phyloP scores from a whole-genome alignment of 2,329 filamentous ascomycete genomes.

The Zasmidium angulare region DNA sequence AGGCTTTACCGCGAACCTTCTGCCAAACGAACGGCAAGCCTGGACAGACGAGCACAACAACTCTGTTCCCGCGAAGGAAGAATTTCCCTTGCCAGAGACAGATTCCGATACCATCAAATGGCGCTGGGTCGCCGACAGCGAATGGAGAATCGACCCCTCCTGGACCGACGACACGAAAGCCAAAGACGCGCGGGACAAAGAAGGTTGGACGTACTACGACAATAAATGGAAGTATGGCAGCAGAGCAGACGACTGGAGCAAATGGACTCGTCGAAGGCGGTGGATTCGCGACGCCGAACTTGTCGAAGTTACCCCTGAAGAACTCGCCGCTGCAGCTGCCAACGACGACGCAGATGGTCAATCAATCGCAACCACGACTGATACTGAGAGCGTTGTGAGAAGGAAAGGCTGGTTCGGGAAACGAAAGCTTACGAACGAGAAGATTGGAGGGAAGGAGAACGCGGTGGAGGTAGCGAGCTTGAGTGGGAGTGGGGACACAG shows the following conservation, averaged over 20 bases:
- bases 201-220: conserved; percentile 97
- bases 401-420: conserved; percentile 32
- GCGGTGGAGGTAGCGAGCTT: conserved; percentile 26
- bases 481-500: conserved; percentile 24
- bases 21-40: conserved; percentile 82
- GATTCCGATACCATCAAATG: conserved; percentile 63
- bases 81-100: conserved; percentile 67
- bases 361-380: conserved; percentile 11
- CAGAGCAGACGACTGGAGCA: conserved; percentile 87
- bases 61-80: conserved; percentile 70
- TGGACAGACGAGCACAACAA: conserved; percentile 98
- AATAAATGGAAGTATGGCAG: conserved; percentile 96
- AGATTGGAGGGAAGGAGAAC: conserved; percentile 15
- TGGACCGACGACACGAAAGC: conserved; percentile 45
- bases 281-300: conserved; percentile 97
- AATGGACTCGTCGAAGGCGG: conserved; percentile 88
- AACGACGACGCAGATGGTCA: conserved; percentile 9
- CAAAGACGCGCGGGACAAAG: conserved; percentile 50
- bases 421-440: conserved; percentile 18
- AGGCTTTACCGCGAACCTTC: conserved; percentile 89
- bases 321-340: conserved; percentile 13
- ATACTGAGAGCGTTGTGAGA: conserved; percentile 13
- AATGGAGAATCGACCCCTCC: conserved; percentile 83
- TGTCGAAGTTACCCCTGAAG: conserved; percentile 61
- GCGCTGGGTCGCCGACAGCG: conserved; percentile 81